phyloP scores from a whole-genome alignment of 768 basidiomycete species.

The Ramaria rubella region DNA sequence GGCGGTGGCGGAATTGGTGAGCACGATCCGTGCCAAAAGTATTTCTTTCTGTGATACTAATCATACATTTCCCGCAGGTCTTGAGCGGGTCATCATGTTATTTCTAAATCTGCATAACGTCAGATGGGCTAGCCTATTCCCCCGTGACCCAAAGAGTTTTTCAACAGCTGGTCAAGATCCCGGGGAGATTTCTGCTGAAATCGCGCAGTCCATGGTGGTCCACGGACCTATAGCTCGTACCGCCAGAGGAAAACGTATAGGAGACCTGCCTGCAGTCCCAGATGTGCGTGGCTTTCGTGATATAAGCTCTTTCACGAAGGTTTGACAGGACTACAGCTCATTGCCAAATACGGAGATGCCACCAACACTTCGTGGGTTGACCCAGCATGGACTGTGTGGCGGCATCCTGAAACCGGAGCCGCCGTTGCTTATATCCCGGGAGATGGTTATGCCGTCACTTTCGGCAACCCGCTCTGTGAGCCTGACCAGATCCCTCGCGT shows the following conservation, averaged over 20 bases:
- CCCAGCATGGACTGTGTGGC: slow-evolving; percentile 41
- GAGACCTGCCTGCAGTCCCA: slow-evolving; percentile 26
- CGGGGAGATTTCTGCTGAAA: slow-evolving; percentile 17
- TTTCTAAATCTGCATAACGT: slow-evolving; percentile 43
- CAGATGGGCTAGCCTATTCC: slow-evolving; percentile 39
- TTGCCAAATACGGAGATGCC: slow-evolving; percentile 60
- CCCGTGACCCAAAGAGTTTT: slow-evolving; percentile 36
- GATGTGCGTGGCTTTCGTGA: slow-evolving; percentile 22
- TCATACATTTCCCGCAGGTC: slow-evolving; percentile 17
- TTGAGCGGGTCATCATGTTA: slow-evolving; percentile 46
- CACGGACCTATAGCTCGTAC: slow-evolving; percentile 25
- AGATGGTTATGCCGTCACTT: slow-evolving; percentile 49
- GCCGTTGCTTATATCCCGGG: slow-evolving; percentile 55
- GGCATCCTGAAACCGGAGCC: slow-evolving; percentile 46
- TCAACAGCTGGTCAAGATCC: slow-evolving; percentile 15
- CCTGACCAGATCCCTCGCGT: slow-evolving; percentile 33
- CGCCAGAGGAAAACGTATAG: slow-evolving; percentile 14
- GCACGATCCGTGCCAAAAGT: no score
- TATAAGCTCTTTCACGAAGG: not conserved
- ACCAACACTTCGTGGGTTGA: slow-evolving; percentile 70
- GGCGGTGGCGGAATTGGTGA: slow-evolving; percentile 45
- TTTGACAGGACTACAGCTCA: slow-evolving; percentile 25
- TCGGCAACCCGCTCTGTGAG: slow-evolving; percentile 54
- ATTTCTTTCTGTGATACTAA: no score
- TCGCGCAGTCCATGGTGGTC: slow-evolving; percentile 21